Evolutionary conservation across 805 yeast species (phyloP), one percentile per base, ranked within the genome.

Genomic region (Yarrowia keelungensis): DNA sequence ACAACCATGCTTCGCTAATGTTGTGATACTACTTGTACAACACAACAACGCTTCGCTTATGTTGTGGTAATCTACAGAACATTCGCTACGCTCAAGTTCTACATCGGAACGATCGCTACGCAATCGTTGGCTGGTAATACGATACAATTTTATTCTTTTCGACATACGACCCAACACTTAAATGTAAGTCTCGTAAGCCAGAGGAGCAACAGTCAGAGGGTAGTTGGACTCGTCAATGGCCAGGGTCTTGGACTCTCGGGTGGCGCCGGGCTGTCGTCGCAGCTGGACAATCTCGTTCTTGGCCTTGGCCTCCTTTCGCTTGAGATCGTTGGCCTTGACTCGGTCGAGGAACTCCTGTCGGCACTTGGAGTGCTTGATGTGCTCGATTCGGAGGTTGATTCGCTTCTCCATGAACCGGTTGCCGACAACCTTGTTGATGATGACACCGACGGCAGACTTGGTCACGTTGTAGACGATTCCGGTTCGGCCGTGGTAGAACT

Each of bases 401-500:
- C 97, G 94, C 90, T 95, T 95, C 88, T 95, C 98, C 76, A 95
- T 78, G 92, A 94, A 95, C 87, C 98, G 91, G 96, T 90, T 85
- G 84, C 98, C 98, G 79, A 95, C 98, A 83, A 93, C 88, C 90
- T 95, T 95, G 96, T 95, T 90, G 82, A 95, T 84, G 80, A 95
- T 91, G 78, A 95, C 95, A 90, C 99, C 99, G 75, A 95, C 98
- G 75, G 99, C 86, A 74, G 97, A 85, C 89, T 91, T 95, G 90
- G 99, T 94, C 77, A 95, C 96, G 89, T 95, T 95, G 97, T 88
- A 95, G 76, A 95, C 88, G 78, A 95, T 91, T 89, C 99, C 99
- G 76, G 99, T 95, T 89, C 93, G 95, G 86, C 99, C 99, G 89
- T 95, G 98, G 97, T 95, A 95, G 90, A 87, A 93, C 88, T 95